Base-by-base conservation (phyloP, 2,329 filamentous ascomycete genomes). In the Cladosporium austrohemisphaericum region DNA sequence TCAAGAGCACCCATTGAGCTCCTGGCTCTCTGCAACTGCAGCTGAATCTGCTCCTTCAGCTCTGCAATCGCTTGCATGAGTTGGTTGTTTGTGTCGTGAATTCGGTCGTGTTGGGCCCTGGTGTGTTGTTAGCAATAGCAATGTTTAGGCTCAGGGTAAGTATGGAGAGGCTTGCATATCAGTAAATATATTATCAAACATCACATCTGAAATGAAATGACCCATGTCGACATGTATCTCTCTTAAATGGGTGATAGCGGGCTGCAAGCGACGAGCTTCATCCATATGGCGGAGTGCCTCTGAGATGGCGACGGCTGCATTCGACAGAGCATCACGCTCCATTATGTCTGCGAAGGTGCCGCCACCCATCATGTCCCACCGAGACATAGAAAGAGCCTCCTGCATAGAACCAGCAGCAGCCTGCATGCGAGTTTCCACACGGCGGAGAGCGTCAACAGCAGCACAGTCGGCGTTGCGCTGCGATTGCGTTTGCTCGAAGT, bases 291-390 rank as follows among this genome's bases (percentile, higher is more conserved):
- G 51, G 3, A 55, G 31, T 1, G 54, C 52, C 14, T 50, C 43
- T 20, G 56, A 43, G 13, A 50, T 36, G n/a, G 29, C 29, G 9
- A 50, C 47, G 23, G 28, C 33, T 8, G 38, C 45, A 13, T 47
- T 18, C n/a, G 45, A 66, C 11, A 84, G 69, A 6, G 72, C 69
- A 52, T 73, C 74, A 19, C 75, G 69, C 63, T 83, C 78, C 66
- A 77, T 73, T 71, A 79, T 75, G 58, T 78, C 75, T 2, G 64
- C 61, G 40, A 76, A 67, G 3, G 67, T 67, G 10, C 74, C 75
- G 13, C 75, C 76, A 32, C 76, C 76, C 44, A 74, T 76, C 60
- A 77, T 72, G 52, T 80, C 77, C 56, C 67, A 38, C 10, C 65
- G 63, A 3, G 73, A 74, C 32, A 67, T 62, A 10, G 61, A 55